These are phyloP conservation scores for Quercus engelmannii DNA, from an alignment of 306 rosid species.

Conservation along the genomic window DNA sequence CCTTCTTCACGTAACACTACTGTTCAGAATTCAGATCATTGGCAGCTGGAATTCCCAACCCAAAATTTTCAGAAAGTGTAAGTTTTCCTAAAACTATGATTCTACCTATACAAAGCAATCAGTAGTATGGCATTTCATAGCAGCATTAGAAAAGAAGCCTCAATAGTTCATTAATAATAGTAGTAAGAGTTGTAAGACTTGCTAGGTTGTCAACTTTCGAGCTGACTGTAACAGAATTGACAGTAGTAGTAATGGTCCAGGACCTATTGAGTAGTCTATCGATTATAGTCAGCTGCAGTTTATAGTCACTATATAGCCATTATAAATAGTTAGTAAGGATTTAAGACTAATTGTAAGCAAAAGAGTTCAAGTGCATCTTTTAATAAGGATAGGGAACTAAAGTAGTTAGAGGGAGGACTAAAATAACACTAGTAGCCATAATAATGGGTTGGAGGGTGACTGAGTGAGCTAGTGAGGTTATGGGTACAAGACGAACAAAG, in stretches of 20 bases:
- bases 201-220: background rate
- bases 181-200: background rate
- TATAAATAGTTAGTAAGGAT: no score
- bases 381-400: no score
- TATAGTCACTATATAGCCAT: no score
- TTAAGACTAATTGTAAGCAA: no score
- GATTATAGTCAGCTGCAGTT: no score
- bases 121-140: background rate
- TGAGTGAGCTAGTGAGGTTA: no score
- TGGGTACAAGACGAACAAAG: no score
- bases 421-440: no score
- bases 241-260: background rate
- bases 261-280: no score
- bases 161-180: background rate
- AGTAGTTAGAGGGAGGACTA: no score
- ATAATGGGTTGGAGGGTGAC: no score
- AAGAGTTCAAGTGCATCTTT: no score
- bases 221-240: background rate
- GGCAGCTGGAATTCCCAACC: constrained; percentile 96
- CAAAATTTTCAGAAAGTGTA: constrained; percentile 97
- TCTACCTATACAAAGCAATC: background rate
- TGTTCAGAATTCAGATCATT: constrained; percentile 68
- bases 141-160: background rate
- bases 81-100: constrained; percentile 35
- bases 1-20: constrained; percentile 76